These are phyloP conservation scores for Ormosia semicastrata DNA, from an alignment of 306 rosid species.

Conservation along the genomic window DNA sequence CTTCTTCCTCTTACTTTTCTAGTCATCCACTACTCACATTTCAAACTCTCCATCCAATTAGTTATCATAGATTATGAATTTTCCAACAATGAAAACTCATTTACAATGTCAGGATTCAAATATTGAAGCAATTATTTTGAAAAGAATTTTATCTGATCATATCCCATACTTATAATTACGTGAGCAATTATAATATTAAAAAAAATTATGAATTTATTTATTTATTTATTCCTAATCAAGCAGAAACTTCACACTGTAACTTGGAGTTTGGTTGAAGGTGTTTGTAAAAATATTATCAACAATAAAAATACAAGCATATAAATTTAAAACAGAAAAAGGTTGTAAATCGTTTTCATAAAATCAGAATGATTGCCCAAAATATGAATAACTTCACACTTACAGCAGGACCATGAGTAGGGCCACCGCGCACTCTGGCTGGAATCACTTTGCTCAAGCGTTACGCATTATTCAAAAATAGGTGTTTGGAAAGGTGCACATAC, in stretches of 20 bases:
- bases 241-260: background rate
- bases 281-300: background rate
- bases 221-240: background rate
- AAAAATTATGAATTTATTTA: no score
- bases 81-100: no score
- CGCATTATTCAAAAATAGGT: background rate
- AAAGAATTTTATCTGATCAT: no score
- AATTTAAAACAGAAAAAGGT: background rate
- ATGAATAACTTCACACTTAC: background rate
- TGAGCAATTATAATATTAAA: no score
- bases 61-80: no score
- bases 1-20: no score
- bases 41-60: no score
- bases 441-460: background rate
- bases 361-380: background rate
- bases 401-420: background rate
- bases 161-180: no score
- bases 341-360: background rate
- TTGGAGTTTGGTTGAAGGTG: background rate
- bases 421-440: background rate
- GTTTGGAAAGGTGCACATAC: constrained; percentile 10
- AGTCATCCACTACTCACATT: no score
- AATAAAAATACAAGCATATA: background rate
- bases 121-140: no score
- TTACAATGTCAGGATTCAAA: no score